Evolutionary conservation across 176 grass and related monocot species (phyloP).

Genomic region (Lolium rigidum): DNA sequence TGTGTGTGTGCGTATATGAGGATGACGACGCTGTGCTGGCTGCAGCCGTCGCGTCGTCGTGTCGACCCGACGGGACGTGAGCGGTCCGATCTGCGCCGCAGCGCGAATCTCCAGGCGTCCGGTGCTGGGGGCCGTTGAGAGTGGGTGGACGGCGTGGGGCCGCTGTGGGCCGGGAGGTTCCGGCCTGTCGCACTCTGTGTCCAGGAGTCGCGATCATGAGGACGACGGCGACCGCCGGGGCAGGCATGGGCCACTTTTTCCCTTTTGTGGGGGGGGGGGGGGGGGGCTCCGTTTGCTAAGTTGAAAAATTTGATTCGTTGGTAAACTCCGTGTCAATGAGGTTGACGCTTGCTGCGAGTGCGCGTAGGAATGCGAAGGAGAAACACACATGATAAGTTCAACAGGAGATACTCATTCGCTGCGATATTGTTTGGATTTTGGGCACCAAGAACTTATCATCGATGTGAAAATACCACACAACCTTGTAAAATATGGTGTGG

Average conservation of each 20-base stretch:
- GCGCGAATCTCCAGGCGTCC: constrained; percentile 28
- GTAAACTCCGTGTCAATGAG: neutral
- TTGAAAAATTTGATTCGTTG: neutral
- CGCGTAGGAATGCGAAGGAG: too few species aligned
- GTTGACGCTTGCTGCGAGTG: too few species aligned
- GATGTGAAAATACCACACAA: too few species aligned
- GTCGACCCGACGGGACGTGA: constrained; percentile 2
- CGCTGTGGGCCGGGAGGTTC: neutral
- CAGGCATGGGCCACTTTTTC: constrained; percentile 14
- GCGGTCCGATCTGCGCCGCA: neutral
- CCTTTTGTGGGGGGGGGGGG: neutral
- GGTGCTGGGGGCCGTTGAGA: neutral
- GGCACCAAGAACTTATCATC: too few species aligned
- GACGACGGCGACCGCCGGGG: neutral
- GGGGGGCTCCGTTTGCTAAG: neutral
- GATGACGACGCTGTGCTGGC: neutral
- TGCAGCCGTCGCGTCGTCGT: neutral
- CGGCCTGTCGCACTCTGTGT: neutral
- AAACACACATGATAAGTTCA: too few species aligned
- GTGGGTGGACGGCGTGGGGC: neutral
- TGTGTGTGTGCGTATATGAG: neutral
- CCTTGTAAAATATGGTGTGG: too few species aligned
- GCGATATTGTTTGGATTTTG: too few species aligned
- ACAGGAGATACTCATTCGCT: too few species aligned
- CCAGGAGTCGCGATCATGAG: neutral